phyloP scores from a whole-genome alignment of 179 eudicot species.

The Corrigiola litoralis region DNA sequence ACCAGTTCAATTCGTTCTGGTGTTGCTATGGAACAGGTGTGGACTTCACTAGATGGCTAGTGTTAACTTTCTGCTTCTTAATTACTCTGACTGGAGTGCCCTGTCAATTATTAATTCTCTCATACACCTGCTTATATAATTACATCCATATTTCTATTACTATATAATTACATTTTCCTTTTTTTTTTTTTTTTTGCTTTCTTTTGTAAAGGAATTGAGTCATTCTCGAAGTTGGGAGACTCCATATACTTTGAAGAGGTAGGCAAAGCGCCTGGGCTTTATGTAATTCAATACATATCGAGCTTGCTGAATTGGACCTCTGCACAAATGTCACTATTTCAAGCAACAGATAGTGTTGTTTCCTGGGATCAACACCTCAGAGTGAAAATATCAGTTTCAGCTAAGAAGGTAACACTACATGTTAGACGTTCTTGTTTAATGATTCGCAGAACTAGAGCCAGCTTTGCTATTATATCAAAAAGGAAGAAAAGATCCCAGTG shows the following conservation, averaged over 20 bases:
- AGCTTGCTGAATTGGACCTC: constrained; percentile 63
- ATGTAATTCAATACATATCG: constrained; percentile 72
- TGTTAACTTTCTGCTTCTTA: no score
- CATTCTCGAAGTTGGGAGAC: constrained; percentile 91
- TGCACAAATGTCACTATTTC: constrained; percentile 38
- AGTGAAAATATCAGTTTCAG: constrained; percentile 38
- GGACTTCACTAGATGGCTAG: no score
- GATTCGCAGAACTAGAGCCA: no score
- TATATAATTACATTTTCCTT: neutral
- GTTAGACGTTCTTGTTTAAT: no score
- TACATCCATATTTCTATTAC: no score
- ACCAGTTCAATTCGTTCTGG: constrained; percentile 58
- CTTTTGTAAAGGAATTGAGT: constrained; percentile 58
- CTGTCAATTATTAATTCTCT: neutral
- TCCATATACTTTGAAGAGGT: constrained; percentile 80
- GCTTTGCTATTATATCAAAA: neutral
- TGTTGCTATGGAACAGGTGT: constrained; percentile 91
- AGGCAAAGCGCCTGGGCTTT: constrained; percentile 48
- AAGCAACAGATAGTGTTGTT: constrained; percentile 41
- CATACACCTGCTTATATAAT: no score
- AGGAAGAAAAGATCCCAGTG: neutral
- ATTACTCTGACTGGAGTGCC: neutral
- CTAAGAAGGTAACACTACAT: constrained; percentile 29
- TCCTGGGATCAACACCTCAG: constrained; percentile 57
- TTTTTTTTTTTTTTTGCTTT: neutral